Evolutionary conservation across 2,329 filamentous ascomycete genomes (phyloP).

Genomic region (Cladosporium sp.): DNA sequence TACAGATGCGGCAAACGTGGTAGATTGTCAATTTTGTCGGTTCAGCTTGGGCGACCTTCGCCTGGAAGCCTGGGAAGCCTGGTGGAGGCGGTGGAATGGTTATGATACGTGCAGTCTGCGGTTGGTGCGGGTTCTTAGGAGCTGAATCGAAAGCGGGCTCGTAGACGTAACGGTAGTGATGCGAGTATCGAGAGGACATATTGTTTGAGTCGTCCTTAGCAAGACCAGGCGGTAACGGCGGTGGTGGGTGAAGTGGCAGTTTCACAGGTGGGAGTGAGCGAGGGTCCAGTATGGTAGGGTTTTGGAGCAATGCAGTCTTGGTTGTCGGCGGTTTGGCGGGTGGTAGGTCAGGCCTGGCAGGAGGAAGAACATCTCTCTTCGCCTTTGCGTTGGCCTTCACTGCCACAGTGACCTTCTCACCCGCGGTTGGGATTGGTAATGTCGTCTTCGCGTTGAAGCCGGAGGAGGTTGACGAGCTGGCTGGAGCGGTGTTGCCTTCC

Average conservation of each 20-base stretch:
- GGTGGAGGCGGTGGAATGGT: constrained; percentile 19
- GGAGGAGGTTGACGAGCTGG: constrained; percentile 11
- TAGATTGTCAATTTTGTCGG: constrained; percentile 25
- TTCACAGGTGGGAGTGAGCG: neutral
- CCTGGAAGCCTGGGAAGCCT: neutral
- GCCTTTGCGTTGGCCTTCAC: neutral
- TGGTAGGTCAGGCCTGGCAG: neutral
- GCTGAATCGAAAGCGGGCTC: neutral
- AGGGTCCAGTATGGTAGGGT: neutral
- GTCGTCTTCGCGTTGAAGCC: constrained; percentile 5
- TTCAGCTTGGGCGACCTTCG: neutral
- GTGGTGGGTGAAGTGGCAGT: neutral
- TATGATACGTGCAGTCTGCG: constrained; percentile 7
- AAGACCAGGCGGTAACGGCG: neutral
- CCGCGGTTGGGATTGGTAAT: constrained; percentile 3
- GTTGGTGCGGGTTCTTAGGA: neutral
- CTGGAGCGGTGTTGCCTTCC: constrained; percentile 5
- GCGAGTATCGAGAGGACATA: constrained; percentile 5
- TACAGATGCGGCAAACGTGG: constrained; percentile 32
- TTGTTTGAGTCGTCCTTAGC: neutral
- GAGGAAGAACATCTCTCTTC: neutral
- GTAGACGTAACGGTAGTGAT: constrained; percentile 1
- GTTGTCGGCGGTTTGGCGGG: constrained; percentile 1
- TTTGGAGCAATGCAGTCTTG: no score
- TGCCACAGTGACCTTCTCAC: neutral